A percentile compares a stretch with the other conserved stretches of the same genome.
phyloP scores from a whole-genome alignment of 169 alveolate genomes.

The Theileria parva region DNA sequence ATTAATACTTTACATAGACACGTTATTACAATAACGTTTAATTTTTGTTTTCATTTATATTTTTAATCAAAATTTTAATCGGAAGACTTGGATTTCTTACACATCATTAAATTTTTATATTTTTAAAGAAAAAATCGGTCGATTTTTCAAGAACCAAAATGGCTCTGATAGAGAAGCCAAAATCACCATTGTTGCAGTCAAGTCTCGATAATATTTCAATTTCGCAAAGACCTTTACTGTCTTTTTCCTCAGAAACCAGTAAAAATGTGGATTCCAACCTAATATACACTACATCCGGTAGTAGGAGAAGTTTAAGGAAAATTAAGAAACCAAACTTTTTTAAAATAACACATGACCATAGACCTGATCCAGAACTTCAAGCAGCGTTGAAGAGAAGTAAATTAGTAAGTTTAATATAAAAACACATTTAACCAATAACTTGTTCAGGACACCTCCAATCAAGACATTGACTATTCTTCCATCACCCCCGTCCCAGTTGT shows the following conservation, averaged over 20 bases:
- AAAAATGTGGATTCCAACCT: neutral
- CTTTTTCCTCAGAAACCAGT: neutral
- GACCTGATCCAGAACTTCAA: constrained; percentile 53
- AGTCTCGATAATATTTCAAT: neutral
- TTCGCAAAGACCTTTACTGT: neutral
- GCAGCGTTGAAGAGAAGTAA: constrained; percentile 76
- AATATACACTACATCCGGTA: neutral
- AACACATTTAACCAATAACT: neutral
- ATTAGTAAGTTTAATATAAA: constrained; percentile 45
- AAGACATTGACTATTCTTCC: constrained; percentile 28
- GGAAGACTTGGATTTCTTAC: neutral
- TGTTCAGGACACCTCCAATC: constrained; percentile 37
- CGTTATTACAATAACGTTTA: neutral
- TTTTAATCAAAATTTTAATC: neutral
- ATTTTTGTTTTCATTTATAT: neutral
- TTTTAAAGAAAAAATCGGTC: neutral
- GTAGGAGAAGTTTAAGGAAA: constrained; percentile 34
- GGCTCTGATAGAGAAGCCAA: constrained; percentile 3
- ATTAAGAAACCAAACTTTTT: constrained; percentile 34
- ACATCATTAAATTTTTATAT: neutral
- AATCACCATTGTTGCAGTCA: neutral
- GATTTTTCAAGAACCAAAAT: neutral
- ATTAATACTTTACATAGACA: neutral
- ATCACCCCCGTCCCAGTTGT: constrained; percentile 69
- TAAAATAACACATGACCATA: constrained; percentile 51